phyloP scores from a whole-genome alignment of 768 basidiomycete genomes.

The Filobasidium wieringae region DNA sequence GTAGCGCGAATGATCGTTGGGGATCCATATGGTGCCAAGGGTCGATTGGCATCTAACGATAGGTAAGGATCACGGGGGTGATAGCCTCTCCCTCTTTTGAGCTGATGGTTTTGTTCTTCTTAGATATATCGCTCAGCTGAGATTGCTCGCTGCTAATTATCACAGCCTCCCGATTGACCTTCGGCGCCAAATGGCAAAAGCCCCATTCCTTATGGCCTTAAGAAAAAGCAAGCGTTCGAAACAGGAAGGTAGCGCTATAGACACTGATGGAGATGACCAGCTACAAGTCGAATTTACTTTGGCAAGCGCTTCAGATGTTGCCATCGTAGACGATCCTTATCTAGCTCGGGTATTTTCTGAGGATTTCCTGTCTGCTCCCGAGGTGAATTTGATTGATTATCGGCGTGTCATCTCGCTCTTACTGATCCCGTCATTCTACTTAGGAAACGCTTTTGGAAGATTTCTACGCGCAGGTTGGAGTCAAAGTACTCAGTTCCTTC shows the following conservation, averaged over 20 bases:
- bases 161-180: slow-evolving; percentile 43
- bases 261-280: slow-evolving; percentile 12
- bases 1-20: slow-evolving; percentile 22
- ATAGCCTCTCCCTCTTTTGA: not conserved
- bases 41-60: slow-evolving; percentile 48
- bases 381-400: slow-evolving; percentile 23
- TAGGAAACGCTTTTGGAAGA: slow-evolving; percentile 88
- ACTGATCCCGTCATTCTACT: slow-evolving; percentile 37
- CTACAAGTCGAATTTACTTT: slow-evolving; percentile 19
- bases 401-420: not conserved
- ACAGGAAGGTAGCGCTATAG: slow-evolving; percentile 49
- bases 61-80: slow-evolving; percentile 45
- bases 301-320: not conserved
- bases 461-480: slow-evolving; percentile 69
- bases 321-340: slow-evolving; percentile 78
- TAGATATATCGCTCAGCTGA: slow-evolving; percentile 70
- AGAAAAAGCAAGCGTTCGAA: slow-evolving; percentile 18
- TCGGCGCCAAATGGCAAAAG: slow-evolving; percentile 53
- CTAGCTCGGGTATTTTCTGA: slow-evolving; percentile 67
- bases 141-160: slow-evolving; percentile 70
- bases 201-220: slow-evolving; percentile 58
- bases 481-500: slow-evolving; percentile 56
- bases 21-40: slow-evolving; percentile 6
- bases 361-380: slow-evolving; percentile 47
- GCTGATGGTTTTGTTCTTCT: not conserved